Percentiles rank a stretch among this genome's conserved stretches.
phyloP scores from a whole-genome alignment of 257 asterid species.

The Cinchona pubescens region DNA sequence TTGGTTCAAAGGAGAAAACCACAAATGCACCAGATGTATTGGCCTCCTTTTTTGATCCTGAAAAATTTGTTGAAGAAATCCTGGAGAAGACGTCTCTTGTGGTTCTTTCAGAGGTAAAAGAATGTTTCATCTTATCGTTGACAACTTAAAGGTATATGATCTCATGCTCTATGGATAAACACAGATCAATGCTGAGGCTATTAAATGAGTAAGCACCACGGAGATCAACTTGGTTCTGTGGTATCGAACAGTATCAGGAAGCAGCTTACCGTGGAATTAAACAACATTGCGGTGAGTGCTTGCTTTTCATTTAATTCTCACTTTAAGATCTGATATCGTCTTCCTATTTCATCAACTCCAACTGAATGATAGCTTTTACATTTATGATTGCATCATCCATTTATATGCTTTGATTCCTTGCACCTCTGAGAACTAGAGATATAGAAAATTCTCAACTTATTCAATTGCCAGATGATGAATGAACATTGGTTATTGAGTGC shows the following conservation, averaged over 20 bases:
- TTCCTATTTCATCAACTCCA: background rate
- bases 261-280: conserved; percentile 55
- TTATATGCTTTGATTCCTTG: background rate
- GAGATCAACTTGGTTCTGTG: conserved; percentile 44
- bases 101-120: conserved; percentile 58
- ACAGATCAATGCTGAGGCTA: conserved; percentile 46
- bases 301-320: background rate
- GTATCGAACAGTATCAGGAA: conserved; percentile 39
- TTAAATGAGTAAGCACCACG: conserved; percentile 38
- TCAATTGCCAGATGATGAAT: background rate
- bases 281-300: conserved; percentile 49
- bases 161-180: background rate
- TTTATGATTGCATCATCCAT: background rate
- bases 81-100: conserved; percentile 50
- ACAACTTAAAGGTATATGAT: background rate
- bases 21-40: conserved; percentile 23
- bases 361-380: background rate
- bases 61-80: conserved; percentile 66
- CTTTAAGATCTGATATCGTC: background rate
- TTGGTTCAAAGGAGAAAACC: conserved; percentile 38
- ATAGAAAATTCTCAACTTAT: background rate
- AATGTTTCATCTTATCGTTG: background rate
- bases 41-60: conserved; percentile 48
- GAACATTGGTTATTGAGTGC: background rate
- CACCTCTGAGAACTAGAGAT: background rate